Percentiles rank a stretch among this genome's conserved stretches.
phyloP scores from a whole-genome alignment of 495 filamentous ascomycete species.

The Penicillium waksmanii region DNA sequence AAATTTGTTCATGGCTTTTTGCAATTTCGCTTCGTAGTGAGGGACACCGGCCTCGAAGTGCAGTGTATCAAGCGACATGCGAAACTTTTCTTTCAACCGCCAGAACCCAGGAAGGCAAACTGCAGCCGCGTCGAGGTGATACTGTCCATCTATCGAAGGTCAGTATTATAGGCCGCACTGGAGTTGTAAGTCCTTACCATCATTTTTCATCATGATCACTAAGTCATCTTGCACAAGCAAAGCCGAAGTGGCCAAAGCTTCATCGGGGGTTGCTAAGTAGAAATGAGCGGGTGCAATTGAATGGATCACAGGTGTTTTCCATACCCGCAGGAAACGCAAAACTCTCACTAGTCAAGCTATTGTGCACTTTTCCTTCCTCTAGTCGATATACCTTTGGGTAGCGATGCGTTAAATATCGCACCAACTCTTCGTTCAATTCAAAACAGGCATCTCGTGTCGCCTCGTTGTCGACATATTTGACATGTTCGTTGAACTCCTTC shows the following conservation, averaged over 20 bases:
- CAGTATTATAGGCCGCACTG: too few species aligned
- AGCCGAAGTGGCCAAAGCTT: slow-evolving; percentile 70
- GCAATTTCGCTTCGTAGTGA: slow-evolving; percentile 68
- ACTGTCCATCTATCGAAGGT: slow-evolving; percentile 57
- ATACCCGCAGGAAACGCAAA: slow-evolving; percentile 62
- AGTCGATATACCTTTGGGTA: slow-evolving; percentile 66
- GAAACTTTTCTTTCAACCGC: slow-evolving; percentile 73
- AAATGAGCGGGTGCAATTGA: background rate
- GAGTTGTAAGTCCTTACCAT: slow-evolving; percentile 24
- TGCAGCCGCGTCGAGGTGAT: slow-evolving; percentile 72
- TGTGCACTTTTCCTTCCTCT: slow-evolving; percentile 62
- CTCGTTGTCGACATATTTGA: slow-evolving; percentile 28
- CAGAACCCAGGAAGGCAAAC: slow-evolving; percentile 77
- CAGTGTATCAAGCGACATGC: slow-evolving; percentile 73
- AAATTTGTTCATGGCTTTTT: slow-evolving; percentile 73
- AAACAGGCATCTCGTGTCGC: slow-evolving; percentile 64
- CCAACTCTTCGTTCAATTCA: slow-evolving; percentile 71
- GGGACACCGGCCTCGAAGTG: slow-evolving; percentile 75
- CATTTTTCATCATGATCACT: slow-evolving; percentile 73
- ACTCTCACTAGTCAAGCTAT: slow-evolving; percentile 64
- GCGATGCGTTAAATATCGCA: slow-evolving; percentile 67
- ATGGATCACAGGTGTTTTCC: slow-evolving; percentile 18
- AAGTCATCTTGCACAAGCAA: slow-evolving; percentile 75
- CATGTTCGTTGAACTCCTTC: slow-evolving; percentile 20
- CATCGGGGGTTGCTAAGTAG: slow-evolving; percentile 16